Conservation (phyloP, 2,329 filamentous ascomycete species). For the Trichoderma atroviride region DNA sequence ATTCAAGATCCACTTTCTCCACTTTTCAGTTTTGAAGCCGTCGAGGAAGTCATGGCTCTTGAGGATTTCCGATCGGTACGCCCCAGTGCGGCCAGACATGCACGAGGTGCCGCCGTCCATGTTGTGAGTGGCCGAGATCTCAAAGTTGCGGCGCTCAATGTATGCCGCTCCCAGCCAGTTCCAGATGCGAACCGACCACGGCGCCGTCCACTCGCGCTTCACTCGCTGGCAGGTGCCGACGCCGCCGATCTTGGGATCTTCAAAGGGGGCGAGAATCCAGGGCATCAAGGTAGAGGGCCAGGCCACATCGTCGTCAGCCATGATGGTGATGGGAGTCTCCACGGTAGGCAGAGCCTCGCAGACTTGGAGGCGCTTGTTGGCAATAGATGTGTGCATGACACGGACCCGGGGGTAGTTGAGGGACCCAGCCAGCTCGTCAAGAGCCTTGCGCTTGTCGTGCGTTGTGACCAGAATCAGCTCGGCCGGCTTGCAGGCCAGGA, state of each 20-base stretch:
- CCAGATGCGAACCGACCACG: constrained; percentile 67
- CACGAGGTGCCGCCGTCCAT: constrained; percentile 96
- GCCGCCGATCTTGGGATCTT: constrained; percentile 79
- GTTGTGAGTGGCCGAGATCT: constrained; percentile 93
- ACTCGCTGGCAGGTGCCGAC: constrained; percentile 91
- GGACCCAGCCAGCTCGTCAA: constrained; percentile 67
- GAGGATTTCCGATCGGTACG: constrained; percentile 86
- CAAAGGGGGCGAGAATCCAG: constrained; percentile 92
- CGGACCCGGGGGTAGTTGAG: constrained; percentile 64
- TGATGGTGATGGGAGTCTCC: constrained; percentile 79
- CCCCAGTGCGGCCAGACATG: constrained; percentile 91
- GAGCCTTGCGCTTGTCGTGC: constrained; percentile 71
- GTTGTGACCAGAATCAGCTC: constrained; percentile 88
- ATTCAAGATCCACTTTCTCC: constrained; percentile 86
- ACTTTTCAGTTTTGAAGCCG: constrained; percentile 89
- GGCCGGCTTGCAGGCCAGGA: constrained; percentile 68
- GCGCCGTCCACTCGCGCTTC: constrained; percentile 65
- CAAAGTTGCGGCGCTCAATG: constrained; percentile 91
- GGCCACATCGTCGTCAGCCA: constrained; percentile 94
- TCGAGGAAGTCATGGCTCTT: constrained; percentile 83
- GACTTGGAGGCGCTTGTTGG: constrained; percentile 94
- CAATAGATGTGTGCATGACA: constrained; percentile 77
- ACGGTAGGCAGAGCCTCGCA: constrained; percentile 88
- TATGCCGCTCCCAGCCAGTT: constrained; percentile 92
- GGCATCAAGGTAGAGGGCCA: constrained; percentile 85